phyloP scores from a whole-genome alignment of 768 basidiomycete genomes.

The Terana coerulea region DNA sequence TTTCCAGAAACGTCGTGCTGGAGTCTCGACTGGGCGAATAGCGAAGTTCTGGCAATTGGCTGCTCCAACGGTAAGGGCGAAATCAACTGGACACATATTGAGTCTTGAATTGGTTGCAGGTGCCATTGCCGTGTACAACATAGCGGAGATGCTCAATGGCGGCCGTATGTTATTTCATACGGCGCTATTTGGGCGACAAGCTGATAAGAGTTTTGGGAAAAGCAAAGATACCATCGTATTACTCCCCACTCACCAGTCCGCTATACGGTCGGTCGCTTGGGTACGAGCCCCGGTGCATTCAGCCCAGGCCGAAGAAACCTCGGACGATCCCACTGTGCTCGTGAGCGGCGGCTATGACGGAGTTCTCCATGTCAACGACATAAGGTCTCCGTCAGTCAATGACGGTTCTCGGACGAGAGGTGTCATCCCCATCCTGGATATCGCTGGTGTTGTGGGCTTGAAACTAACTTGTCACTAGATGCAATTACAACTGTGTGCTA shows the following conservation, averaged over 20 bases:
- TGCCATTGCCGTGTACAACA: constrained; percentile 30
- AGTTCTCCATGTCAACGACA: constrained; percentile 68
- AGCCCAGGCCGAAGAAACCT: constrained; percentile 40
- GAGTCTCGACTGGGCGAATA: constrained; percentile 89
- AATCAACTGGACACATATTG: background rate
- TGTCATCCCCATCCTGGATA: constrained; percentile 18
- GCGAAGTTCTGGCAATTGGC: constrained; percentile 77
- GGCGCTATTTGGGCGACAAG: constrained; percentile 35
- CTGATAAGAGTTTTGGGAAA: background rate
- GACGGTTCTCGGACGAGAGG: constrained; percentile 80
- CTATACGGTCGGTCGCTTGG: constrained; percentile 75
- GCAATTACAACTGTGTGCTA: constrained; percentile 67
- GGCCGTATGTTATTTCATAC: background rate
- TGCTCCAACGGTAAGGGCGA: constrained; percentile 66
- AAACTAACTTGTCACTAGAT: constrained; percentile 40
- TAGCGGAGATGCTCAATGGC: constrained; percentile 21
- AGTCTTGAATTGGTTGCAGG: constrained; percentile 17
- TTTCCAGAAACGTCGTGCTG: constrained; percentile 74
- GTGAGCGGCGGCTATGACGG: constrained; percentile 83
- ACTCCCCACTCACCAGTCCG: constrained; percentile 70
- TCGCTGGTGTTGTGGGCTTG: background rate
- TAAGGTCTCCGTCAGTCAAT: constrained; percentile 63
- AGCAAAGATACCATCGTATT: constrained; percentile 61
- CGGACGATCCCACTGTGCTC: constrained; percentile 66
- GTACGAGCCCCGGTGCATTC: constrained; percentile 59